phyloP scores from a whole-genome alignment of 2,329 filamentous ascomycete genomes.

The Paracoccidioides brasiliensis region DNA sequence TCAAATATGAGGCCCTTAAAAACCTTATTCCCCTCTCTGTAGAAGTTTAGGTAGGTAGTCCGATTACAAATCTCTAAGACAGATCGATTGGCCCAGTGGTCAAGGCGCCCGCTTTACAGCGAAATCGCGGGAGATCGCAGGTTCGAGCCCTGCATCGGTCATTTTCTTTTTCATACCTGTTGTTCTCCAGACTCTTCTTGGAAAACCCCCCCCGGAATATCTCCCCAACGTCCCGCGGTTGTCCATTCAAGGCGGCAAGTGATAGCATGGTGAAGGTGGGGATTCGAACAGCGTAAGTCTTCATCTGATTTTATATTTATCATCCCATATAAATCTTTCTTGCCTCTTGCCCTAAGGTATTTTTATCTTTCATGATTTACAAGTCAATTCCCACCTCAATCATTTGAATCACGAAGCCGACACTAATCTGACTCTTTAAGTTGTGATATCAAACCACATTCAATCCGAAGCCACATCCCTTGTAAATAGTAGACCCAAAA shows the following conservation, averaged over 20 bases:
- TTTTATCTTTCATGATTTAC: too few species aligned
- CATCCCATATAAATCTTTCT: too few species aligned
- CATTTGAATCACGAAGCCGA: not conserved
- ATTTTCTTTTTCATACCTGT: slow-evolving; percentile 7
- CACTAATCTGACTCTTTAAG: too few species aligned
- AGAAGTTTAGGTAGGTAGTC: not conserved
- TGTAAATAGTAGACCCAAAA: not conserved
- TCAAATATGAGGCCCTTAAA: too few species aligned
- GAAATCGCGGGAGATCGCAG: slow-evolving; percentile 29
- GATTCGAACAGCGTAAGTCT: too few species aligned
- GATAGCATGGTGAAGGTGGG: too few species aligned
- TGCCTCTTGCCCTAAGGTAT: too few species aligned
- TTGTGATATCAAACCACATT: not conserved
- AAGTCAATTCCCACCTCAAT: too few species aligned
- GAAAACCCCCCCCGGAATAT: not conserved
- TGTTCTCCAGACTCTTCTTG: not conserved
- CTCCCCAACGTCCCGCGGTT: not conserved
- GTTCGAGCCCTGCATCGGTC: slow-evolving; percentile 35
- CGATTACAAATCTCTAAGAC: not conserved
- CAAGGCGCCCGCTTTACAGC: slow-evolving; percentile 30
- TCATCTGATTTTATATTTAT: too few species aligned
- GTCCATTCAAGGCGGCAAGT: too few species aligned
- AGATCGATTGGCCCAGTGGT: slow-evolving; percentile 30
- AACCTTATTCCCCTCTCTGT: not conserved
- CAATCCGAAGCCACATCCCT: not conserved